These are phyloP conservation scores for Diaporthe eres DNA, from an alignment of 2,329 filamentous ascomycete species.

Conservation along the genomic window DNA sequence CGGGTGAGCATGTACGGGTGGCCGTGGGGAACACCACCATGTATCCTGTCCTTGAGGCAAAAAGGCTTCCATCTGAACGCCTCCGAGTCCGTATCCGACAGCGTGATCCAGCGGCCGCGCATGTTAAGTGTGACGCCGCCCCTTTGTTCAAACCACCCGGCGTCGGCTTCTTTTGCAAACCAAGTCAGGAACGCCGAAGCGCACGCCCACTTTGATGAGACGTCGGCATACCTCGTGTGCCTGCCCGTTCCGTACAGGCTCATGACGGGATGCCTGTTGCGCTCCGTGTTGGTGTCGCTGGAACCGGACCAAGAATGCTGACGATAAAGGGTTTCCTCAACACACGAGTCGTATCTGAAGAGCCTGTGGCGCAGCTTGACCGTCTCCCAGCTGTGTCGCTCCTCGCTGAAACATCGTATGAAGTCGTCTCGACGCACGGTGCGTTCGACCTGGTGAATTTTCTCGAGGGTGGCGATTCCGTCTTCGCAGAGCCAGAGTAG, in stretches of 20 bases:
- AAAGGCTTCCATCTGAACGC: not conserved
- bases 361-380: not conserved
- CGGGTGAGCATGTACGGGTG: not conserved
- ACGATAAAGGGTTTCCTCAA: not conserved
- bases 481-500: constrained; percentile 26
- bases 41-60: not conserved
- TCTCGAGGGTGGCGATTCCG: not conserved
- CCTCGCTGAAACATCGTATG: not conserved
- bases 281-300: rapidly evolving
- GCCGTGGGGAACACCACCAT: not conserved
- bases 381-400: not conserved
- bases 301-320: too few species aligned
- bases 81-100: constrained; percentile 6
- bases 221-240: not conserved
- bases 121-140: not conserved
- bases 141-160: too few species aligned
- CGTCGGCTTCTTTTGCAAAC: not conserved
- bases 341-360: not conserved
- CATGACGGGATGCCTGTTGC: constrained; percentile 25
- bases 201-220: not conserved
- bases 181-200: not conserved
- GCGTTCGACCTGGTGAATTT: not conserved
- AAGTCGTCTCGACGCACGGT: not conserved
- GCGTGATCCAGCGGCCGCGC: not conserved
- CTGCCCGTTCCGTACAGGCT: not conserved